Conservation (phyloP, 1,139 yeast genomes). For the Debaryomyces nepalensis region DNA sequence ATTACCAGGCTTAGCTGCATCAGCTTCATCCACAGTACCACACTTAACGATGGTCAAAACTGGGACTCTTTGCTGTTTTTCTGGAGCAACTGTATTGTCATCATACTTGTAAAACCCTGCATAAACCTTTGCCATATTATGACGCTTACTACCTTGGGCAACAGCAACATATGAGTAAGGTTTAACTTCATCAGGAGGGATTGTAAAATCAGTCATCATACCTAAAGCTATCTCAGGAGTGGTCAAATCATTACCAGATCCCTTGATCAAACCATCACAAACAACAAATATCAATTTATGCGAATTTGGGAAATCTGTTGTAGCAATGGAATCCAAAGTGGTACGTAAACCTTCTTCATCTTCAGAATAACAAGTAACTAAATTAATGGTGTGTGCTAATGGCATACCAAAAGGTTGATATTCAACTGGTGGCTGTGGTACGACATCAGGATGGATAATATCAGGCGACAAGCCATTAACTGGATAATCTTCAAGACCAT, state of each 20-base stretch:
- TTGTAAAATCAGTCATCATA: conserved; percentile 85
- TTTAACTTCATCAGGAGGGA: conserved; percentile 72
- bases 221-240: conserved; percentile 88
- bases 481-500: conserved; percentile 41
- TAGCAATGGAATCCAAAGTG: conserved; percentile 87
- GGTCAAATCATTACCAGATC: conserved; percentile 82
- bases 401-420: conserved; percentile 91
- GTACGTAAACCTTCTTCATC: conserved; percentile 84
- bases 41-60: conserved; percentile 83
- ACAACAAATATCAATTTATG: conserved; percentile 83
- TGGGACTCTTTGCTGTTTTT: conserved; percentile 90
- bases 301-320: conserved; percentile 93
- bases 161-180: conserved; percentile 92
- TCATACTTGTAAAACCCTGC: conserved; percentile 89
- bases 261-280: conserved; percentile 94
- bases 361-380: conserved; percentile 95
- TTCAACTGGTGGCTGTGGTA: conserved; percentile 87
- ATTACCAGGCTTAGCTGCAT: conserved; percentile 90
- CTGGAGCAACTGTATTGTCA: conserved; percentile 70
- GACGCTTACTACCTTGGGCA: conserved; percentile 90
- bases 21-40: conserved; percentile 86
- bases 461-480: conserved; percentile 66
- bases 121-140: conserved; percentile 95
- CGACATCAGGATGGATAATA: conserved; percentile 70
- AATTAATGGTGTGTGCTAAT: conserved; percentile 77